Conservation (phyloP, 768 basidiomycete species). For the Collybia mongolica region DNA sequence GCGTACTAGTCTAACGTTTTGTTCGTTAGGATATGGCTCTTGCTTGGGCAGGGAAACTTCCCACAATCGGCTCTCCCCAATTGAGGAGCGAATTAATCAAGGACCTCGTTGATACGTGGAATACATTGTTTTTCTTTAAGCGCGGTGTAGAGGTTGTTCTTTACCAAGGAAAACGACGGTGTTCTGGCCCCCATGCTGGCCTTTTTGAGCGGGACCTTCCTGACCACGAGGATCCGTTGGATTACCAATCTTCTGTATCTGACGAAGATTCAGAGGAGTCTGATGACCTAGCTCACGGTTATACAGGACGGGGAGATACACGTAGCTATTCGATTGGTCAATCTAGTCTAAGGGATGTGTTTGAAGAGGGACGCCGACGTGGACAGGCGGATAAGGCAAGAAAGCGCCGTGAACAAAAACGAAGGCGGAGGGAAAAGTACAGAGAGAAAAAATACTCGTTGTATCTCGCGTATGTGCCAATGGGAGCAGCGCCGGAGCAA, state of each 20-base stretch:
- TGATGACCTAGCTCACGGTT: constrained; percentile 38
- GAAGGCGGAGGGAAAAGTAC: constrained; percentile 55
- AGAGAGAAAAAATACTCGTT: constrained; percentile 63
- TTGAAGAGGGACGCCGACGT: constrained; percentile 51
- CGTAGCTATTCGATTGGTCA: constrained; percentile 41
- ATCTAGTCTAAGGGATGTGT: constrained; percentile 35
- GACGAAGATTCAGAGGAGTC: constrained; percentile 36
- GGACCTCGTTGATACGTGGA: constrained; percentile 83
- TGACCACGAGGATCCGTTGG: constrained; percentile 39
- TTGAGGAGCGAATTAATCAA: constrained; percentile 59
- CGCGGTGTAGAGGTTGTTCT: constrained; percentile 79
- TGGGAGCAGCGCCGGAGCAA: constrained; percentile 17
- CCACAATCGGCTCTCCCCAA: constrained; percentile 53
- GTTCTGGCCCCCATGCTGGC: constrained; percentile 63
- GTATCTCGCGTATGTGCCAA: constrained; percentile 53
- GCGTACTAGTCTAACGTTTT: too few relatives aligned
- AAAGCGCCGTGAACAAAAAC: constrained; percentile 63
- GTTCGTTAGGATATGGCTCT: constrained; percentile 61
- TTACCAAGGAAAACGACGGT: constrained; percentile 75
- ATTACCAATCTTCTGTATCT: constrained; percentile 38
- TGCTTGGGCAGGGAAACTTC: constrained; percentile 77
- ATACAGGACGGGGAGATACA: constrained; percentile 27
- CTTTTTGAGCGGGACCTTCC: constrained; percentile 53
- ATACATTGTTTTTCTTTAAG: constrained; percentile 67
- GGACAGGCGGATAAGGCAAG: constrained; percentile 61